Evolutionary conservation across 1,284 basidiomycete species (phyloP).

Genomic region (Apiotrichum montevideense): DNA sequence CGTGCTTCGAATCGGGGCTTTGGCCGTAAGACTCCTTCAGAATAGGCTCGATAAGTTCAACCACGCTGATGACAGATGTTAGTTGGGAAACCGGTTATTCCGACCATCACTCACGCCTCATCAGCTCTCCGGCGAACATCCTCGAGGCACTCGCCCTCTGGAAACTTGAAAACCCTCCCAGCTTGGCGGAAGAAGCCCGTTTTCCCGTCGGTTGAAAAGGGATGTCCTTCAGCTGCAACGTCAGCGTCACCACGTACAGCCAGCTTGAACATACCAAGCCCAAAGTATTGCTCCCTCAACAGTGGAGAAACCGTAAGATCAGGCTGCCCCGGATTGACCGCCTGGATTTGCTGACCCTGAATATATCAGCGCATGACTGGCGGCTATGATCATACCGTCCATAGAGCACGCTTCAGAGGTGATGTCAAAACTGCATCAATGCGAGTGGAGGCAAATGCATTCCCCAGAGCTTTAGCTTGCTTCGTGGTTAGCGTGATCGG

Average conservation of each 20-base stretch:
- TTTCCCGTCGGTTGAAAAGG: slow-evolving; percentile 30
- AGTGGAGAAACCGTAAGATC: slow-evolving; percentile 32
- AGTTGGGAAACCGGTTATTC: slow-evolving; percentile 19
- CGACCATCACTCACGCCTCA: slow-evolving; percentile 42
- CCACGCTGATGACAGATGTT: slow-evolving; percentile 24
- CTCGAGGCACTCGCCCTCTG: slow-evolving; percentile 40
- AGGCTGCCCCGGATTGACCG: slow-evolving; percentile 33
- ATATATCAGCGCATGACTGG: not conserved
- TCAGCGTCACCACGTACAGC: not conserved
- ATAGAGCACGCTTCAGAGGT: slow-evolving; percentile 64
- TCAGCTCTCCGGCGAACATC: slow-evolving; percentile 44
- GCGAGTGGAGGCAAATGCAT: slow-evolving; percentile 55
- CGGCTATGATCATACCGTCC: slow-evolving; percentile 29
- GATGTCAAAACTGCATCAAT: slow-evolving; percentile 72
- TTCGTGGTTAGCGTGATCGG: slow-evolving; percentile 37
- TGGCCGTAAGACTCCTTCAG: slow-evolving; percentile 27
- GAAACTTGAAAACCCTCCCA: slow-evolving; percentile 37
- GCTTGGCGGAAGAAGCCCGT: slow-evolving; percentile 32
- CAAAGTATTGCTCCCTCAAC: slow-evolving; percentile 46
- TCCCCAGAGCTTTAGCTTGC: slow-evolving; percentile 76
- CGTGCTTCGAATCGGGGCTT: slow-evolving; percentile 19
- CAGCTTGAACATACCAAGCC: slow-evolving; percentile 25
- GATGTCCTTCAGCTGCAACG: slow-evolving; percentile 32
- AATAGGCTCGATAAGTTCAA: slow-evolving; percentile 38
- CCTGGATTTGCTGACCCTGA: slow-evolving; percentile 44